Evolutionary conservation across 768 basidiomycete genomes (phyloP).

Genomic region (Dioszegia crocea): DNA sequence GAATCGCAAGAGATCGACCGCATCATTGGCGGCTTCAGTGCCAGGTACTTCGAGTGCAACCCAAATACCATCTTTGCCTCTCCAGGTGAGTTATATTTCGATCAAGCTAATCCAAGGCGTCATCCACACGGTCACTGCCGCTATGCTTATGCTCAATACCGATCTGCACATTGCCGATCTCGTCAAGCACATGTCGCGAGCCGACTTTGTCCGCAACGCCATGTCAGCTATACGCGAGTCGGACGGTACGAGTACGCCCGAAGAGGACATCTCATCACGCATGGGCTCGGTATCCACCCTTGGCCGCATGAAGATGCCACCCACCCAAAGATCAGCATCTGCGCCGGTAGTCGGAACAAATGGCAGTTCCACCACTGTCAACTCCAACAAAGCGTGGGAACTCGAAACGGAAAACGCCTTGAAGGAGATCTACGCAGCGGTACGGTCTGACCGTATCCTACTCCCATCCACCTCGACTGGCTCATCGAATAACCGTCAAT

Average conservation of each 20-base stretch:
- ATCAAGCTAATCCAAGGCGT: constrained; percentile 49
- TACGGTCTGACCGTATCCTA: constrained; percentile 85
- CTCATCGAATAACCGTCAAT: constrained; percentile 19
- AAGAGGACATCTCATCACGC: constrained; percentile 57
- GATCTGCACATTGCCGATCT: constrained; percentile 95
- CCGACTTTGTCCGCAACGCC: constrained; percentile 88
- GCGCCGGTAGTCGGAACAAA: constrained; percentile 34
- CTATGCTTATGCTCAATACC: constrained; percentile 88
- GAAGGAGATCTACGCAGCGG: constrained; percentile 93
- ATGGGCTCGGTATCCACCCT: background rate
- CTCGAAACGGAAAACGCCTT: constrained; percentile 77
- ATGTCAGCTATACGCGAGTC: constrained; percentile 76
- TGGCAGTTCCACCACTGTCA: constrained; percentile 39
- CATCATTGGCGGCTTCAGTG: constrained; percentile 85
- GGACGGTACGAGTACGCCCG: constrained; percentile 57
- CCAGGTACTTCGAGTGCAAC: constrained; percentile 89
- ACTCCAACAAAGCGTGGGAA: constrained; percentile 64
- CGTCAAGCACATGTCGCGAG: constrained; percentile 79
- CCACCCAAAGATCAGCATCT: constrained; percentile 24
- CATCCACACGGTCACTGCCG: constrained; percentile 92
- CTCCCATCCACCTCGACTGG: constrained; percentile 54
- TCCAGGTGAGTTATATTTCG: constrained; percentile 53
- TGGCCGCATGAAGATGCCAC: constrained; percentile 10
- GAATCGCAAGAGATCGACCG: constrained; percentile 98
- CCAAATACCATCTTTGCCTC: constrained; percentile 73